Base-by-base conservation (phyloP, 441 rosid genomes). In the Populus tomentosa region DNA sequence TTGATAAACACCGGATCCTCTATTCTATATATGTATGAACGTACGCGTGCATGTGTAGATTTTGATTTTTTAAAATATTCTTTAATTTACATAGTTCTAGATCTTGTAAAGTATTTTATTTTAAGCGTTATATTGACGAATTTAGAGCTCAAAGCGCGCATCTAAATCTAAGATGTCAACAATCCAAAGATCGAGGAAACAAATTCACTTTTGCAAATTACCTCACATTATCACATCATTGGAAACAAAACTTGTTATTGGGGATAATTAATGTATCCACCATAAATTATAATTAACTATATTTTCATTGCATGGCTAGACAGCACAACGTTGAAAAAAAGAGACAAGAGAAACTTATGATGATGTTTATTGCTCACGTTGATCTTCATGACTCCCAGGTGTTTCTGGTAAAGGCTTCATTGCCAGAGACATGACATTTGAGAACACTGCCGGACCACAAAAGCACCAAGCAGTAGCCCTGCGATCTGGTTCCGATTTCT, bases 401-500 rank as follows among this genome's bases (percentile, higher is more conserved):
- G 95, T 92, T 11, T 85, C 89, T 13, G 99, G 97, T 9, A 73
- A 84, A 64, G 92, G 97, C 10, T 95, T 95, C 85, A 79, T 95
- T 11, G 98, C 95, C 0, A 82, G 89, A 40, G 95, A 88, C 90
- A 88, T 95, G 78, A 90, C 98, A 3, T 90, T 95, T 35, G 94
- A 93, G 86, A 93, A 93, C 89, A 84, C 98, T 5, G 95, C 98
- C 3, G 98, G 98, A 6, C 93, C 98, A 14, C 80, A 81, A 76
- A 93, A 91, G 76, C 90, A 90, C 82, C 98, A 92, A 62, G 95
- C 98, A 0, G 98, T 93, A 46, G 98, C 98, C 0, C 75, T 91
- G 35, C 84, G 97, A 10, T 91, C 94, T 7, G 92, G 89, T 76
- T 88, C 98, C 14, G 97, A 92, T 67, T 86, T 88, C 21, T 89